Percentiles rank a stretch among this genome's conserved stretches.
These are phyloP conservation scores for Lepidium aucheri DNA, from an alignment of 345 rosid genomes.

Conservation along the genomic window DNA sequence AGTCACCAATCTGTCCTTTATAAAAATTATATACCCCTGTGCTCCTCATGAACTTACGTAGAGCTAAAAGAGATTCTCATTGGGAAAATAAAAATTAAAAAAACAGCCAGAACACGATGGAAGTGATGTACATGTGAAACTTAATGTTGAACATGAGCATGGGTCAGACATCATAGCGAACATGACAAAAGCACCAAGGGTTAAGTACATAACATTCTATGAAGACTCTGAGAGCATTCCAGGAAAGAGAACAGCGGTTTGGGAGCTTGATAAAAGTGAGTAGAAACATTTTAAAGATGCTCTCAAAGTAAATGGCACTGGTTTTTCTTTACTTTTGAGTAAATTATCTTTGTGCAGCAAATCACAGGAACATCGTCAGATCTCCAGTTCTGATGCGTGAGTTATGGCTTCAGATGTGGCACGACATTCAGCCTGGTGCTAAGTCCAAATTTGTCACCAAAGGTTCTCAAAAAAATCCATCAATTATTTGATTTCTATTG, in stretches of 20 bases:
- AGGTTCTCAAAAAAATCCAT: slow-evolving; percentile 41
- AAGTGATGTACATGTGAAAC: slow-evolving; percentile 69
- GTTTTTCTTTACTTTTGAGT: neutral
- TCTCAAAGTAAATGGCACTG: neutral
- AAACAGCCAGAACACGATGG: slow-evolving; percentile 96
- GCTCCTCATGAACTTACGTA: neutral
- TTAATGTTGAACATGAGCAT: slow-evolving; percentile 67
- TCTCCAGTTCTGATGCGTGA: slow-evolving; percentile 91
- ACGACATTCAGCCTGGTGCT: slow-evolving; percentile 64
- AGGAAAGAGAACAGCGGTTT: slow-evolving; percentile 90
- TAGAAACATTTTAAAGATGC: neutral
- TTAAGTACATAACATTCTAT: slow-evolving; percentile 78
- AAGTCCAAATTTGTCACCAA: slow-evolving; percentile 71
- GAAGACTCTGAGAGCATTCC: slow-evolving; percentile 89
- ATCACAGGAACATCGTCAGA: slow-evolving; percentile 93
- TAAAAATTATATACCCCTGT: neutral
- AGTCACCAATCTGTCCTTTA: neutral
- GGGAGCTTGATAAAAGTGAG: slow-evolving; percentile 97
- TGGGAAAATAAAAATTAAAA: neutral
- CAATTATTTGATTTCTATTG: neutral
- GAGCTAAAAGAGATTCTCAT: neutral
- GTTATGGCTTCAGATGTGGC: slow-evolving; percentile 99
- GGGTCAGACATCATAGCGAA: slow-evolving; percentile 71
- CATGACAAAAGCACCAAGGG: slow-evolving; percentile 79
- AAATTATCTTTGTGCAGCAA: slow-evolving; percentile 48